Evolutionary conservation across 2,329 filamentous ascomycete species (phyloP), one percentile per base, ranked within the genome.

Genomic region (Exophiala calicioides): DNA sequence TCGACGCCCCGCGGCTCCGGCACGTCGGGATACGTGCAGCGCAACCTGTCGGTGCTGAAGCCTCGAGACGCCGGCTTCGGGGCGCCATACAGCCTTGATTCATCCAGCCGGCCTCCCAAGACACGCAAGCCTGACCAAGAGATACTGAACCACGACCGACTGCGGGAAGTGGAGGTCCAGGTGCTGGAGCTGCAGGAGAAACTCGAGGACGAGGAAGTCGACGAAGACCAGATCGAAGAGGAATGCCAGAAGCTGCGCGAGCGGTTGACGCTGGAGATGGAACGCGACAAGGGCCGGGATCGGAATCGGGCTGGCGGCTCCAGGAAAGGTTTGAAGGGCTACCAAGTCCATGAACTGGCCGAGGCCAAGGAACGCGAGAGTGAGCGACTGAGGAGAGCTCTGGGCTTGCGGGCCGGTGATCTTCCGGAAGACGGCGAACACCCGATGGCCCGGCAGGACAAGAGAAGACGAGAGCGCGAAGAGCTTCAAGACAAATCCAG

Each of bases 341-440:
- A 97, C 69, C 89, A 97, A 70, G 90, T 97, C 15, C 93, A 98
- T 72, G 93, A 97, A 71, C 78, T 95, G 66, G 93, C 93, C 13
- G 87, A 93, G 62, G 93, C 91, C 50, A 98, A 98, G 78, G 91
- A 95, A 58, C 86, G 88, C 66, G 93, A 98, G 77, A 95, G 86
- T 68, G 90, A 97, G 71, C 80, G 87, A 60, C 73, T 98, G 65
- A 76, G 91, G 56, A 87, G 78, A 68, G 93, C 93, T 5, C 75
- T 98, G 57, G 90, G 90, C 38, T 95, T 97, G 61, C 84, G 84
- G 63, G 84, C 85, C 63, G 79, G 91, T 65, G 42, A 71, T 34
- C 62, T 62, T 10, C 65, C 68, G 21, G 65, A 68, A 26, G 63
- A 67, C 6, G 46, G 50, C 8, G 53, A 57, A 35, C 61, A 62